Base-by-base conservation (phyloP, 208 protist genomes). In the Crithidia expoeki region DNA sequence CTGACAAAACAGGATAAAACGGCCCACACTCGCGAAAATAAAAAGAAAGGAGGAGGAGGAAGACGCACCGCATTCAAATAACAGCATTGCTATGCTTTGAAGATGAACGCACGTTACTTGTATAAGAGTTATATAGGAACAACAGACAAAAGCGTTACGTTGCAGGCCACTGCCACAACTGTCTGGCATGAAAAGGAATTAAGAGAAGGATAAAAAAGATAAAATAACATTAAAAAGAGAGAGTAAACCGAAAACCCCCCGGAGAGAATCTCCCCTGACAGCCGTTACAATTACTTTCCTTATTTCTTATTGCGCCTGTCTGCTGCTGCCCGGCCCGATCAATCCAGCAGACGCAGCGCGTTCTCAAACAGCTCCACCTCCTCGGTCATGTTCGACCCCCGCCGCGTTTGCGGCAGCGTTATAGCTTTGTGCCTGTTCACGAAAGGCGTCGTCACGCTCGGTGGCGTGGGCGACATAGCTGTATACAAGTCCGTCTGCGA, bases 181-280 rank as follows among this genome's bases (percentile, higher is more conserved):
- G 42, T 47, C 14, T 12, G 6, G 36, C 6, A 42, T 16, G 12
- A 42, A 16, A 42, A 42, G n/a, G 42, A 47, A 17, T 47, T 17
- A n/a, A 47, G 12, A n/a, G n/a, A n/a, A 47, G 16, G 16, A 47
- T 36, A 33, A 58, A 69, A 64, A 57, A 63, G 53, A 63, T 2
- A 17, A 67, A 61, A 28, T 59, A 56, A 40, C 44, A 63, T 38
- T 49, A 51, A 59, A 66, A 44, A 60, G 38, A 72, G 36, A 64
- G 9, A 50, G 19, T 30, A 38, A 17, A 17, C 4, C 7, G 50
- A 53, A 14, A 34, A n/a, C n/a, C n/a, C n/a, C n/a, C n/a, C n/a
- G n/a, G n/a, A 63, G 50, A 55, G 60, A 57, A 25, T 6, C n/a
- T n/a, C n/a, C n/a, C n/a, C n/a, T n/a, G n/a, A n/a, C n/a, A n/a